Base-by-base conservation (phyloP, 352 stramenopile species). In the Globisporangium heterothallicum region DNA sequence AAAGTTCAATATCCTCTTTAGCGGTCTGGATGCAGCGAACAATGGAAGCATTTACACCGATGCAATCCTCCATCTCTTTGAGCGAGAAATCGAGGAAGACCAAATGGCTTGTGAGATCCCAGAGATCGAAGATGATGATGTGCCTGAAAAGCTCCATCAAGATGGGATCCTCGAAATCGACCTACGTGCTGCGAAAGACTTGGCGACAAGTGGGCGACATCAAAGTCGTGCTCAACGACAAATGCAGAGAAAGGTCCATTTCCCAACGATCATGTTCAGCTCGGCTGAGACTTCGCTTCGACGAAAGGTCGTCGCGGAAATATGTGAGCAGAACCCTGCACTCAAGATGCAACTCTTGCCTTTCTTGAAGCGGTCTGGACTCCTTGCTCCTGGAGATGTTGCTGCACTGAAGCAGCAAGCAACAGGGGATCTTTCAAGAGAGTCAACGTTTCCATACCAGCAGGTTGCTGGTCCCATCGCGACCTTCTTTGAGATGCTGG, bases 81-180 rank as follows among this genome's bases (percentile, higher is more conserved):
- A 85, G 27, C 54, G 61, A 2, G 75, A 94, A 56, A 86, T 87
- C 26, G 60, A 88, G 2, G 80, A 89, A 49, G 78, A 91, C 25
- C 77, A 86, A 63, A 78, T 90, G 65, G 65, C 71, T 0, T 83
- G 72, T 40, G 71, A 88, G 25, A 54, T 89, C 4, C 78, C 78
- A 0, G 83, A 92, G 24, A 66, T 91, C n/a, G 80, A 91, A 72
- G 76, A 89, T 38, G 78, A 89, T 27, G 74, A 88, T n/a, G 54
- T 77, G 0, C 58, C 70, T 0, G 68, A 85, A 48, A 86, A 74
- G 41, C 58, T 89, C 8, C 69, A 92, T 36, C 74, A 86, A 42
- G 76, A 91, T 65, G 83, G 83, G 2, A 53, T 78, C 25, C 59
- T 94, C 2, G 67, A 79, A 21, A 59, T 94, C 26, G 72, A 79